phyloP scores from a whole-genome alignment of 2,329 filamentous ascomycete genomes.

The Sporothrix pseudoabietina region DNA sequence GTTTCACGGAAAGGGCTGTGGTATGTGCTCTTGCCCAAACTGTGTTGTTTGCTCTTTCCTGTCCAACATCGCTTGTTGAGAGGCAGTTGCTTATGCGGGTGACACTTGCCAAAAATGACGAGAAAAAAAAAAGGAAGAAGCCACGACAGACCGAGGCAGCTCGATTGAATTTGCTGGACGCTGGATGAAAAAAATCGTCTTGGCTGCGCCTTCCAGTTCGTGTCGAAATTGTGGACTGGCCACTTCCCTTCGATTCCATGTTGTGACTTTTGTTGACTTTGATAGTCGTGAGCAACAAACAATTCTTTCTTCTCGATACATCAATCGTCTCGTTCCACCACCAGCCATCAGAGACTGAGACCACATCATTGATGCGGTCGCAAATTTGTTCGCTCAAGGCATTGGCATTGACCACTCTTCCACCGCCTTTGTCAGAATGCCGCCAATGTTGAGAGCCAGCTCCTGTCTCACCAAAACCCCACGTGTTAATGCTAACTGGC shows the following conservation, averaged over 20 bases:
- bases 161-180: background rate
- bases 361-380: background rate
- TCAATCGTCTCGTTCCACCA: background rate
- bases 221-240: background rate
- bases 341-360: background rate
- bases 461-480: background rate
- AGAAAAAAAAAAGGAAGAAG: background rate
- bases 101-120: slow-evolving; percentile 7
- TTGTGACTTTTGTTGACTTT: background rate
- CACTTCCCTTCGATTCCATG: background rate
- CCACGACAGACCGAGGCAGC: background rate
- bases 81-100: background rate
- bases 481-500: background rate
- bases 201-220: background rate
- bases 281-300: background rate
- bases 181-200: background rate
- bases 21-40: background rate
- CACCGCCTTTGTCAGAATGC: too few relatives aligned
- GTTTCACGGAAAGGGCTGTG: background rate
- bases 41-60: slow-evolving; percentile 17
- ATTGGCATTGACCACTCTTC: too few relatives aligned
- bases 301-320: background rate
- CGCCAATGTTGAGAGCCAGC: too few relatives aligned
- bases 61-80: background rate
- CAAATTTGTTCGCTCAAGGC: too few relatives aligned